Conservation (phyloP, 176 grass and related monocot genomes). For the Oropetium thomaeum region DNA sequence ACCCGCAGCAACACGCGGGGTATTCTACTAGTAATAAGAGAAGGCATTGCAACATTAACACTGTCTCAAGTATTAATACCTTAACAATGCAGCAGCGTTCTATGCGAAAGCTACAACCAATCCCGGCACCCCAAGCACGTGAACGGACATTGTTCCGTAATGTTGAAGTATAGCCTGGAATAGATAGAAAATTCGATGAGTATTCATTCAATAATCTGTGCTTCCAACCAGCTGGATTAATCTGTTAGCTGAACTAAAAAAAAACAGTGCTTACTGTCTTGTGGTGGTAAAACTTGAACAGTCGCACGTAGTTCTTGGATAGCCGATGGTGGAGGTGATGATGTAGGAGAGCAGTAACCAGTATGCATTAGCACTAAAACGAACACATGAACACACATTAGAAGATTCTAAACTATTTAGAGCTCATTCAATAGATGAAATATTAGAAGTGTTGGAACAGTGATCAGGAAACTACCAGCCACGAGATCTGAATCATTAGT, state of each 20-base stretch:
- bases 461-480: conserved; percentile 52
- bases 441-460: conserved; percentile 16
- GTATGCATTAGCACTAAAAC: conserved; percentile 91
- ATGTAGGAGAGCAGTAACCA: conserved; percentile 86
- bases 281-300: conserved; percentile 73
- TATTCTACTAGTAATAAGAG: conserved; percentile 19
- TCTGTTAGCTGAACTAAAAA: neutral
- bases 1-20: too few relatives aligned
- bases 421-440: neutral
- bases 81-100: conserved; percentile 94
- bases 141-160: conserved; percentile 97
- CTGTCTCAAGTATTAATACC: conserved; percentile 42
- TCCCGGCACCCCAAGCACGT: conserved; percentile 94
- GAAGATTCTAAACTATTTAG: conserved; percentile 21
- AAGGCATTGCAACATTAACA: conserved; percentile 1
- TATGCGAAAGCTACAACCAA: conserved; percentile 90
- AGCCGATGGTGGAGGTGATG: conserved; percentile 64
- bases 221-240: conserved; percentile 1
- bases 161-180: conserved; percentile 85
- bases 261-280: conserved; percentile 53
- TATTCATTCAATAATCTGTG: conserved; percentile 10
- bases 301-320: conserved; percentile 81
- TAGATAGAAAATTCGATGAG: conserved; percentile 31
- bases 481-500: conserved; percentile 98
- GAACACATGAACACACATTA: conserved; percentile 13